A percentile compares a stretch with the other conserved stretches of the same genome.
phyloP scores from a whole-genome alignment of 2,329 filamentous ascomycete genomes.

The Ilyonectria mors-panacis region DNA sequence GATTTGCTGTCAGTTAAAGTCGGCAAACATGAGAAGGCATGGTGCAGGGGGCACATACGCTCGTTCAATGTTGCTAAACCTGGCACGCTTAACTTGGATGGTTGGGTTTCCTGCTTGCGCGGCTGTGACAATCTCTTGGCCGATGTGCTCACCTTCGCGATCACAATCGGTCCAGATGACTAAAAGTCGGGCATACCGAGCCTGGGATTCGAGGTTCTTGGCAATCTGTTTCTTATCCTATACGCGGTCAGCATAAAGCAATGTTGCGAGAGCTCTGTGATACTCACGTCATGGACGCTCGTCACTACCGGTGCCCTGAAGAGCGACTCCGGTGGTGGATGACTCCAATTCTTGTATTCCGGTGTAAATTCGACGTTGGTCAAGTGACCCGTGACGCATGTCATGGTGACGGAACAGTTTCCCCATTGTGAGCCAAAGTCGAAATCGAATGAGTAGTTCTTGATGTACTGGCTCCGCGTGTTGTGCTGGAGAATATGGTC shows the following conservation, averaged over 20 bases:
- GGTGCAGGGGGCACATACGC: slow-evolving; percentile 68
- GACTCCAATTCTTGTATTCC: slow-evolving; percentile 84
- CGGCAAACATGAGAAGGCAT: not conserved
- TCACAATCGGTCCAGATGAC: slow-evolving; percentile 99
- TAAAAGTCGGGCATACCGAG: slow-evolving; percentile 78
- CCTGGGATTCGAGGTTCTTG: slow-evolving; percentile 86
- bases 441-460: slow-evolving; percentile 95
- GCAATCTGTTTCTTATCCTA: slow-evolving; percentile 87
- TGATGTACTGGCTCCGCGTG: slow-evolving; percentile 83
- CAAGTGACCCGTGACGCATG: slow-evolving; percentile 90
- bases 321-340: slow-evolving; percentile 82
- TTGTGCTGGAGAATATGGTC: slow-evolving; percentile 66
- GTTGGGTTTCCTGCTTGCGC: slow-evolving; percentile 80
- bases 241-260: slow-evolving; percentile 28
- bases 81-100: slow-evolving; percentile 87
- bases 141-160: slow-evolving; percentile 96
- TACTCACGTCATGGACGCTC: slow-evolving; percentile 74
- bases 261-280: not conserved
- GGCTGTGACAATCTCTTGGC: slow-evolving; percentile 87
- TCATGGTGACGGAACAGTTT: slow-evolving; percentile 90
- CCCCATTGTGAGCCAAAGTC: slow-evolving; percentile 88
- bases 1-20: slow-evolving; percentile 10
- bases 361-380: slow-evolving; percentile 83
- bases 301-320: slow-evolving; percentile 86
- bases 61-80: slow-evolving; percentile 96